Percentiles rank a stretch among this genome's conserved stretches.
Evolutionary conservation across 768 basidiomycete genomes (phyloP).

Genomic region (Pleurotus citrinopileatus): DNA sequence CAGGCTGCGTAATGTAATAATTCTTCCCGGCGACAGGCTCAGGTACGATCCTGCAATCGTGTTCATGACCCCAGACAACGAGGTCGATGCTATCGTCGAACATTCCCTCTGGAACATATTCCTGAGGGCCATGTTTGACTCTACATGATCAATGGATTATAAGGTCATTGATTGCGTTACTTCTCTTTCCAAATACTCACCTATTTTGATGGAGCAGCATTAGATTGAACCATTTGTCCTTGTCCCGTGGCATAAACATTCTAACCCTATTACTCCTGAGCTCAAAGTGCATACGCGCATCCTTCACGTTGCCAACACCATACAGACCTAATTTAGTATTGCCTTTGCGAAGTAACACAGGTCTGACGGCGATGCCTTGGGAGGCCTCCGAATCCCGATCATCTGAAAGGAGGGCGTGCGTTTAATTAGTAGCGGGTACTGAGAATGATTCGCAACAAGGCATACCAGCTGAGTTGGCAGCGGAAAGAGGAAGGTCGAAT

Average conservation of each 20-base stretch:
- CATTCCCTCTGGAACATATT: constrained; percentile 93
- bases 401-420: not conserved
- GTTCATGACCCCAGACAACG: constrained; percentile 98
- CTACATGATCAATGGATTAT: constrained; percentile 34
- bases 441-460: not conserved
- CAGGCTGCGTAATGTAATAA: constrained; percentile 93
- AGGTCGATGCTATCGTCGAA: constrained; percentile 94
- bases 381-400: constrained; percentile 58
- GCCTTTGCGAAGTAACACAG: constrained; percentile 90
- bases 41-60: constrained; percentile 91
- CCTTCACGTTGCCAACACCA: constrained; percentile 95
- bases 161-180: not conserved
- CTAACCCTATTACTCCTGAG: constrained; percentile 88
- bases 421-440: not conserved
- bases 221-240: constrained; percentile 93
- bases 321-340: constrained; percentile 86
- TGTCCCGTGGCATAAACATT: constrained; percentile 95
- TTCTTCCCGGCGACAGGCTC: constrained; percentile 89
- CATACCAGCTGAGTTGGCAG: constrained; percentile 1
- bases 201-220: constrained; percentile 94
- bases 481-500: constrained; percentile 74
- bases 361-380: constrained; percentile 81
- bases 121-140: constrained; percentile 92
- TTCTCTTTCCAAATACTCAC: constrained; percentile 37
- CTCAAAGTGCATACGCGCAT: constrained; percentile 95